Conservation (phyloP, 441 rosid species). For the Jatropha multifida region DNA sequence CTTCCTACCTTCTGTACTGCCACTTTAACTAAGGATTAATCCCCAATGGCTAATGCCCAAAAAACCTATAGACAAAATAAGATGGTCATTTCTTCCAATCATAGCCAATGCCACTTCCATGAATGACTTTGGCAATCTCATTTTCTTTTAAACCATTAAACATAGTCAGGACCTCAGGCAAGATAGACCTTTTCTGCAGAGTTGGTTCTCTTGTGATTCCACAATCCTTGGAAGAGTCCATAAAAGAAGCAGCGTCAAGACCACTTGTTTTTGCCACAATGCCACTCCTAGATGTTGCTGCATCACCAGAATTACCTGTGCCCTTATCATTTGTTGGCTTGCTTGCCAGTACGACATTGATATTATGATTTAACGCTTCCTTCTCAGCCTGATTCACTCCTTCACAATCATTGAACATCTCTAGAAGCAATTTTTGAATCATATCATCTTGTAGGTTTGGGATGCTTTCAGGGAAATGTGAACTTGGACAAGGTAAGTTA, state of each 20-base stretch:
- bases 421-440: conserved; percentile 22
- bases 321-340: background rate
- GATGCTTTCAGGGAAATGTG: conserved; percentile 23
- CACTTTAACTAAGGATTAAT: background rate
- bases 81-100: background rate
- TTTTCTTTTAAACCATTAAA: background rate
- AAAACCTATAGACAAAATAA: background rate
- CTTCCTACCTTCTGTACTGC: background rate
- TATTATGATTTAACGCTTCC: background rate
- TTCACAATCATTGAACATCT: background rate
- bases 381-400: background rate
- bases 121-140: background rate
- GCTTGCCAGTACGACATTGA: background rate
- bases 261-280: background rate
- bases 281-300: background rate
- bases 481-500: conserved; percentile 27
- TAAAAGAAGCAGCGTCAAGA: background rate
- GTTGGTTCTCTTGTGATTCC: background rate
- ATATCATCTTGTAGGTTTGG: conserved; percentile 25
- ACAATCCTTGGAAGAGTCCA: background rate
- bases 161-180: background rate
- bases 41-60: background rate
- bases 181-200: background rate
- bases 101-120: background rate
- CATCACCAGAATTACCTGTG: background rate